A percentile compares a stretch with the other conserved stretches of the same genome.
Evolutionary conservation across 1,139 yeast genomes (phyloP).

Genomic region (Kodamaea plutei): DNA sequence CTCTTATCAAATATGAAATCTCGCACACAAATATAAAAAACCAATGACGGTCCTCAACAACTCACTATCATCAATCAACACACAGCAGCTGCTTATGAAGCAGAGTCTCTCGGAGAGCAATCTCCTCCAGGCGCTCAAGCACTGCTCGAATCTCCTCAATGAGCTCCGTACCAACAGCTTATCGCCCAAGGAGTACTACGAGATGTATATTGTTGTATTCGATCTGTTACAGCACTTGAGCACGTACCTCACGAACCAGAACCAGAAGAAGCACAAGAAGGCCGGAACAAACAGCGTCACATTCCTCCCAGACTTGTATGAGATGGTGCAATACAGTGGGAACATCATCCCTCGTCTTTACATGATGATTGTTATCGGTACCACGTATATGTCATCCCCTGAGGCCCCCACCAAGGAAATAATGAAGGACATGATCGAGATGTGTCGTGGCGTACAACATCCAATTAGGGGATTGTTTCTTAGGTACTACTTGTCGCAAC

Average conservation of each 20-base stretch:
- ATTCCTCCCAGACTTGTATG: slow-evolving; percentile 87
- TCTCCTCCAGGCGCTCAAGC: slow-evolving; percentile 83
- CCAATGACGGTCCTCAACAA: slow-evolving; percentile 35
- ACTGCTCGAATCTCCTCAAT: slow-evolving; percentile 76
- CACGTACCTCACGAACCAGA: slow-evolving; percentile 60
- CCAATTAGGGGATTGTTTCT: slow-evolving; percentile 88
- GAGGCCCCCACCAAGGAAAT: slow-evolving; percentile 84
- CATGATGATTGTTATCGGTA: slow-evolving; percentile 93
- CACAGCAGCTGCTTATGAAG: slow-evolving; percentile 71
- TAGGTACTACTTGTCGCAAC: slow-evolving; percentile 82
- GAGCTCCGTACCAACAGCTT: slow-evolving; percentile 75
- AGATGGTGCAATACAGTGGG: slow-evolving; percentile 92
- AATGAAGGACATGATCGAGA: slow-evolving; percentile 94
- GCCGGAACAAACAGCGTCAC: slow-evolving; percentile 33
- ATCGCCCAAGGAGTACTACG: slow-evolving; percentile 92
- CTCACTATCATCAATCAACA: slow-evolving; percentile 40
- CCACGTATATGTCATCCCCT: slow-evolving; percentile 74
- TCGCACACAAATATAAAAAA: too few relatives aligned
- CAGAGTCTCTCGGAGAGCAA: slow-evolving; percentile 67
- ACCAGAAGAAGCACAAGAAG: slow-evolving; percentile 37
- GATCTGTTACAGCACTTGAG: slow-evolving; percentile 77
- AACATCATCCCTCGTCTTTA: slow-evolving; percentile 89
- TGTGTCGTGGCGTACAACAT: slow-evolving; percentile 97
- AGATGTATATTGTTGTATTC: slow-evolving; percentile 77
- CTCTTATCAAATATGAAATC: too few relatives aligned